Evolutionary conservation across 2,329 filamentous ascomycete genomes (phyloP), one percentile per base, ranked within the genome.

Genomic region (Didymella lethalis): DNA sequence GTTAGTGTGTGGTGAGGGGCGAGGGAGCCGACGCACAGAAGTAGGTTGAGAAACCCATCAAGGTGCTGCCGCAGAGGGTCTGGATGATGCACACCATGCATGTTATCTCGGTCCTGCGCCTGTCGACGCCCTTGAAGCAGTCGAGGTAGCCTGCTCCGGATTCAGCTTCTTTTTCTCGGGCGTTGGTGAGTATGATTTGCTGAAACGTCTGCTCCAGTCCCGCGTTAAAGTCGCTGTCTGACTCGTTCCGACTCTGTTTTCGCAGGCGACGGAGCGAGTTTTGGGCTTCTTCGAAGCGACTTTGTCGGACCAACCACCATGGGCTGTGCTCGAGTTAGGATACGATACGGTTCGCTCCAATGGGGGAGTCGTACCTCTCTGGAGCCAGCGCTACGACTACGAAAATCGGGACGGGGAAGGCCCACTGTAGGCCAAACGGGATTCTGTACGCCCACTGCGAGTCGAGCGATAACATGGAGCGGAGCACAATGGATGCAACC

Each of bases 121-220:
- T 81, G 70, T 96, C 88, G 8, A 85, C 84, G 7, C 91, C 91
- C 74, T 84, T 88, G 83, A 96, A 95, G 79, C 91, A 96, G 73
- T 96, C 91, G 66, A 84, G 77, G 76, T 94, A 96, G 49, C 84
- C 87, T 4, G 90, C 86, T 28, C 91, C 91, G 7, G 80, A 79
- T 45, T 62, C 55, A 26, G 91, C 88, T 75, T 84, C 79, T 69
- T 90, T 83, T 73, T 96, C 92, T 8, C 93, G 79, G 0, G 88
- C 88, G 1, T 90, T 92, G 0, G 92, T 96, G 70, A 93, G 90
- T 1, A 91, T 85, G 88, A 96, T 95, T 88, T 94, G 49, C 11
- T 56, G 49, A 28, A 59, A 45, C 7, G 51, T 47, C 20, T 50
- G 29, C n/a, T 31, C 26, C n/a, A 63, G 20, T 2, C 29, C 32